Evolutionary conservation across 257 asterid species (phyloP).

Genomic region (Solanum acaule): DNA sequence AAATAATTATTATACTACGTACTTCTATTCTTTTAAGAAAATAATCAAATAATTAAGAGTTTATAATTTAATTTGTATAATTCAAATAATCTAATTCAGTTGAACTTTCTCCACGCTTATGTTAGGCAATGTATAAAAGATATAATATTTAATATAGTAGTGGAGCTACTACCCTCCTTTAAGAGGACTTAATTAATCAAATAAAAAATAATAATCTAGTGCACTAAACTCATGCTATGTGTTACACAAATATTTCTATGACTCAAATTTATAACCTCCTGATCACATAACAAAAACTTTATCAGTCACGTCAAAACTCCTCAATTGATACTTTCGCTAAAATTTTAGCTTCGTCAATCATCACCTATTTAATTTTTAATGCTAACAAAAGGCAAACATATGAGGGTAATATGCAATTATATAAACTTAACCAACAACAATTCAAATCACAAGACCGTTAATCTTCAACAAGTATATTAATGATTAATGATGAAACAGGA

Average conservation of each 20-base stretch:
- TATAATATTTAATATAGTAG: not conserved
- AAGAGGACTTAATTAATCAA: not conserved
- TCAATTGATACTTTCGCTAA: not conserved
- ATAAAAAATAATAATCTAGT: not conserved
- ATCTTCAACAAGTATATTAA: not conserved
- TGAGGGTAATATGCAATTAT: not conserved
- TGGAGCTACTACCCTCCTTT: not conserved
- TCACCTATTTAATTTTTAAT: no score
- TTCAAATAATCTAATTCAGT: no score
- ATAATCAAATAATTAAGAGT: no score
- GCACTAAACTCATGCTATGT: no score
- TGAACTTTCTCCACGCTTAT: not conserved
- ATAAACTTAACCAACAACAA: not conserved
- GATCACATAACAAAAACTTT: not conserved
- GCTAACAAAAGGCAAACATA: not conserved
- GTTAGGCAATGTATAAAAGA: not conserved
- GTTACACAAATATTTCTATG: no score
- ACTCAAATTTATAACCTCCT: fast-evolving
- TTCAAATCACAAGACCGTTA: constrained; percentile 2
- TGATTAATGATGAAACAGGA: not conserved
- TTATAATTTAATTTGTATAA: not conserved
- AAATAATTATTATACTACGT: not conserved
- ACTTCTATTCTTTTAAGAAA: not conserved
- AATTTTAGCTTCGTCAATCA: not conserved
- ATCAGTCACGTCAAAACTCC: not conserved